Base-by-base conservation (phyloP, 1,139 yeast genomes). In the Williopsis jadinii region DNA sequence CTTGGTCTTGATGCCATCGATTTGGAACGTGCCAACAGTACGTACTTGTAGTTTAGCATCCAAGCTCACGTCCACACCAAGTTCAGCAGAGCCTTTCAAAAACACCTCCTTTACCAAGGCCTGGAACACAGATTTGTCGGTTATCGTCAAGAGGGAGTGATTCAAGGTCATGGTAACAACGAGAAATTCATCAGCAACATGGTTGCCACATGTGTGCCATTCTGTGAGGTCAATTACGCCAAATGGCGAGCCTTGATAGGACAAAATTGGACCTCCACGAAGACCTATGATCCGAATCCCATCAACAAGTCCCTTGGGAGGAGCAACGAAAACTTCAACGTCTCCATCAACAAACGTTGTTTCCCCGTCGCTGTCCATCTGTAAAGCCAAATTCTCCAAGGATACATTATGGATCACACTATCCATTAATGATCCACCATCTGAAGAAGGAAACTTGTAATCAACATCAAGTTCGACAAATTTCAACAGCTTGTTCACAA, bases 201-300 rank as follows among this genome's bases (percentile, higher is more conserved):
- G 49, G 8, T 68, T 65, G 1, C 48, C 42, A 4, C 71, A 62
- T 11, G 49, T 47, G 15, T 56, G 60, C 73, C 73, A 68, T 9
- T 57, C 58, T 5, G 46, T 44, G 48, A 67, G 51, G 3, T 62
- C 60, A 26, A 67, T 52, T 11, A 62, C 53, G 5, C 67, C 56
- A 48, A 67, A 67, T 41, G 58, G 60, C 5, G 41, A 41, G 4
- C 50, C 61, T 10, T 59, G 45, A 43, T 66, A 67, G 35, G 46
- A 58, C 24, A 68, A 47, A 32, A 53, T 51, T 8, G 70, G 59
- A 4, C 53, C 35, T 1, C 72, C 71, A 42, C 60, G 60, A 1
- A 67, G 53, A 11, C 51, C 49, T 12, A 53, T 40, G 2, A 19
- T 19, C 6, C 24, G 4, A 19, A 19, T 19, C 6, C 24, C 24